Conservation (phyloP, 495 filamentous ascomycete genomes). For the Penicillium steckii region DNA sequence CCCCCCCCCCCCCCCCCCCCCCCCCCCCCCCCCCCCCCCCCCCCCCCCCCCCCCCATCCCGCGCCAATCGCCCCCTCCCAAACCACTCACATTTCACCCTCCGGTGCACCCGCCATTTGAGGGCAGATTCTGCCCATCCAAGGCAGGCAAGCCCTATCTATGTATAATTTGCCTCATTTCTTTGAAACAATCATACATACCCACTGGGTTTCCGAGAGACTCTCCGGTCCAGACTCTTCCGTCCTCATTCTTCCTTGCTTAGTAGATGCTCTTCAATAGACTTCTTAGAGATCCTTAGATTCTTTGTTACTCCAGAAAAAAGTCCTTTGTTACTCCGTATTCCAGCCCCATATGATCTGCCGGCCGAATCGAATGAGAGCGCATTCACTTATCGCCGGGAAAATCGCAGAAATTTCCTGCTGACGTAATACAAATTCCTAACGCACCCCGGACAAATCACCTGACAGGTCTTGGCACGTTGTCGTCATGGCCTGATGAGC, state of each 20-base stretch:
- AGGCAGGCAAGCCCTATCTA: constrained; percentile 6
- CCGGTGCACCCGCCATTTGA: not conserved
- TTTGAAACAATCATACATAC: constrained; percentile 7
- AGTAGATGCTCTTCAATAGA: not conserved
- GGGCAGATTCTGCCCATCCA: not conserved
- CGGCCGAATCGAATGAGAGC: constrained; percentile 26
- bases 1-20: constrained; percentile 44
- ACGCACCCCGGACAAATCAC: constrained; percentile 7
- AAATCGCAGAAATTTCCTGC: constrained; percentile 29
- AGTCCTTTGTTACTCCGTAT: constrained; percentile 1
- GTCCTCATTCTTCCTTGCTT: not conserved
- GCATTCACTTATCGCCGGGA: constrained; percentile 29
- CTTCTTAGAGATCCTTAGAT: no score
- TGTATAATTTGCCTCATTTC: not conserved
- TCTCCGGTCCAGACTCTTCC: not conserved
- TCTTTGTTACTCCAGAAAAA: no score
- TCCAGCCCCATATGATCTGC: constrained; percentile 20
- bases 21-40: constrained; percentile 22
- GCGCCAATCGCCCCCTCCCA: constrained; percentile 37
- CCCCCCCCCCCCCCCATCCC: constrained; percentile 44
- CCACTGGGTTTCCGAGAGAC: not conserved
- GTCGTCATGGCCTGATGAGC: constrained; percentile 22
- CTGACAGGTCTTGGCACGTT: constrained; percentile 20
- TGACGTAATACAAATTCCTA: constrained; percentile 18
- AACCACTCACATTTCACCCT: constrained; percentile 15